phyloP scores from a whole-genome alignment of 1,284 basidiomycete genomes.

The Apiotrichum domesticum region DNA sequence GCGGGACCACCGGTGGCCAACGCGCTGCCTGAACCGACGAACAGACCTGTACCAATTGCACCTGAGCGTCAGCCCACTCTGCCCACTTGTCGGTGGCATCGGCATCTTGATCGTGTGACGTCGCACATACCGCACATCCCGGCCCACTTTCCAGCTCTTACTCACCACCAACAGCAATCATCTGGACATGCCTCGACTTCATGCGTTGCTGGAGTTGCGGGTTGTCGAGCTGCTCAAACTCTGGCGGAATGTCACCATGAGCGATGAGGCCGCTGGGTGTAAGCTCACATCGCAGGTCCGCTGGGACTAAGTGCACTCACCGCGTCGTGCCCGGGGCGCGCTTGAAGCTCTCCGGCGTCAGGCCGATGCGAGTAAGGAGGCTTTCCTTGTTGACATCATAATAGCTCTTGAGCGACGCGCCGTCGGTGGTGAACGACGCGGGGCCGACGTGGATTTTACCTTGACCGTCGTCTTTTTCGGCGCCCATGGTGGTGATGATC shows the following conservation, averaged over 20 bases:
- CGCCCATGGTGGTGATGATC: too few species aligned
- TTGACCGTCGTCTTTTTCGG: too few species aligned
- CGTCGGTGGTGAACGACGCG: neutral
- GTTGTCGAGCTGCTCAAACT: conserved; percentile 30
- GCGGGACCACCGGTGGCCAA: conserved; percentile 50
- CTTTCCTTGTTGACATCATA: conserved; percentile 48
- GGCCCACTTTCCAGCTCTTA: too few species aligned
- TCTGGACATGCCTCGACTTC: conserved; percentile 44
- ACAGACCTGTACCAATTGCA: conserved; percentile 3
- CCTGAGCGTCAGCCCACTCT: neutral
- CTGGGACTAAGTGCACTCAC: conserved; percentile 54
- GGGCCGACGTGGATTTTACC: neutral
- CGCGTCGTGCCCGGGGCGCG: conserved; percentile 45
- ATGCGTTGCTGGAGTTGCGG: conserved; percentile 47
- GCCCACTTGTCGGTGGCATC: too few species aligned
- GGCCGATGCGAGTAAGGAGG: conserved; percentile 42
- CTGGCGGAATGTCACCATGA: conserved; percentile 35
- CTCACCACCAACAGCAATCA: conserved; percentile 49
- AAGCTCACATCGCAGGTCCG: neutral
- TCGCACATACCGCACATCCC: too few species aligned
- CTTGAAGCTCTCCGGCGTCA: conserved; percentile 47
- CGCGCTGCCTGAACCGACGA: conserved; percentile 49
- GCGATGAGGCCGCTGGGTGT: conserved; percentile 26
- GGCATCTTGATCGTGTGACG: too few species aligned
- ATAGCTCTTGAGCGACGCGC: neutral